Evolutionary conservation across 345 rosid genomes (phyloP).

Genomic region (Arabis hirsuta): DNA sequence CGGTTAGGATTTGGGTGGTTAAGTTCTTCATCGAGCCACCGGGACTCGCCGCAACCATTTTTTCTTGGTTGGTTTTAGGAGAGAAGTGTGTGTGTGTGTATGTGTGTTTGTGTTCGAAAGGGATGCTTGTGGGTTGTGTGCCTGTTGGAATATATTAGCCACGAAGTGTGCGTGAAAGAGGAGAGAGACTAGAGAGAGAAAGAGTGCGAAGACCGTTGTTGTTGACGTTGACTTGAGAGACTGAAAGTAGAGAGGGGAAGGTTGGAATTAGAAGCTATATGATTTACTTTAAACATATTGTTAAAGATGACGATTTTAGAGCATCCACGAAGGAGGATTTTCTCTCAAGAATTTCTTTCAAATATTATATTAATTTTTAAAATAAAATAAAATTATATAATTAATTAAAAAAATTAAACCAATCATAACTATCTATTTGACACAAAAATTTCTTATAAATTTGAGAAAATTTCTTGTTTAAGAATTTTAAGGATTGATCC

Average conservation of each 20-base stretch:
- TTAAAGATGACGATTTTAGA: no score
- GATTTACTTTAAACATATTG: not conserved
- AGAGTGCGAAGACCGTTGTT: constrained; percentile 39
- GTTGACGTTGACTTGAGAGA: constrained; percentile 39
- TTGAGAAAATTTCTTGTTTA: no score
- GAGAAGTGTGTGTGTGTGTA: constrained; percentile 30
- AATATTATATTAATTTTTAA: no score
- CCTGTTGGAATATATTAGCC: constrained; percentile 41
- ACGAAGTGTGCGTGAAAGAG: constrained; percentile 36
- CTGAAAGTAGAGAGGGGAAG: constrained; percentile 25
- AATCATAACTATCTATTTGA: no score
- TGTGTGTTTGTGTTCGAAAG: constrained; percentile 1
- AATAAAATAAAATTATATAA: no score
- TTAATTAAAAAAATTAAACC: no score
- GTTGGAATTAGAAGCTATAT: constrained; percentile 15
- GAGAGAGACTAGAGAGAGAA: constrained; percentile 29
- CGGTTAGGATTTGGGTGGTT: constrained; percentile 42
- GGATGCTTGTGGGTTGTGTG: constrained; percentile 33
- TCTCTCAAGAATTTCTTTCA: no score
- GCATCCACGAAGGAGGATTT: no score
- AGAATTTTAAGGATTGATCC: no score
- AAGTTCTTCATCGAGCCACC: constrained; percentile 46
- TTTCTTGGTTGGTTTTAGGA: constrained; percentile 10
- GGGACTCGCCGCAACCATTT: constrained; percentile 41
- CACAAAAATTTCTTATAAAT: no score